phyloP scores from a whole-genome alignment of 163 green algal genomes.

The Scenedesmus sp. region DNA sequence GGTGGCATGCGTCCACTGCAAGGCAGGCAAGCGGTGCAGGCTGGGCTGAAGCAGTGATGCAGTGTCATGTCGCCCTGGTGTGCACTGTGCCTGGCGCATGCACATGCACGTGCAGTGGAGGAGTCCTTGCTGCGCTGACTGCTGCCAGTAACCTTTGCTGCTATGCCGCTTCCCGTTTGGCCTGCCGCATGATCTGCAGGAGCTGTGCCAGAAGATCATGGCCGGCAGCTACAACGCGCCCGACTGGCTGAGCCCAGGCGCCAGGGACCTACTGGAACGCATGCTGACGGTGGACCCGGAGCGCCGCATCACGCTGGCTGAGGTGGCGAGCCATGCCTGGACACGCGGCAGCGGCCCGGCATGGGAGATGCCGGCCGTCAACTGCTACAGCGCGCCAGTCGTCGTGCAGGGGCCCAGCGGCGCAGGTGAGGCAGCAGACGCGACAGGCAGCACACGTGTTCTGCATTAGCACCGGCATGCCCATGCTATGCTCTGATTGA shows the following conservation, averaged over 20 bases:
- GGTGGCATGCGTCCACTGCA: too few relatives aligned
- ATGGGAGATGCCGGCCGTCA: constrained; percentile 37
- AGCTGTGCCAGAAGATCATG: constrained; percentile 92
- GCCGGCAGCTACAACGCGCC: constrained; percentile 81
- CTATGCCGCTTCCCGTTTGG: too few relatives aligned
- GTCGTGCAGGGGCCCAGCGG: background rate
- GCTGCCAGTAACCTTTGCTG: background rate
- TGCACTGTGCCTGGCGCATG: background rate
- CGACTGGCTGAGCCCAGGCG: constrained; percentile 71
- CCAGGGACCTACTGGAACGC: constrained; percentile 79
- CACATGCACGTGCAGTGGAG: background rate
- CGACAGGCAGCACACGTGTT: too few relatives aligned
- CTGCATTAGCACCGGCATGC: too few relatives aligned
- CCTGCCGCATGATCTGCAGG: constrained; percentile 65
- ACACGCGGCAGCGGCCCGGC: constrained; percentile 7
- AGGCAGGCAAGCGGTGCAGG: background rate
- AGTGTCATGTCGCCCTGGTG: background rate
- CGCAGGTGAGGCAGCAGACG: constrained; percentile 2
- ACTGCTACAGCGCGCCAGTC: constrained; percentile 31
- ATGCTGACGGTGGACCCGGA: constrained; percentile 91
- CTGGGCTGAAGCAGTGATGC: background rate
- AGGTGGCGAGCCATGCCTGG: constrained; percentile 58
- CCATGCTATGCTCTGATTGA: too few relatives aligned
- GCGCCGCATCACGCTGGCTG: constrained; percentile 80
- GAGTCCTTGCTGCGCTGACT: too few relatives aligned